Evolutionary conservation across 306 rosid genomes (phyloP).

Genomic region (Vigna mungo): DNA sequence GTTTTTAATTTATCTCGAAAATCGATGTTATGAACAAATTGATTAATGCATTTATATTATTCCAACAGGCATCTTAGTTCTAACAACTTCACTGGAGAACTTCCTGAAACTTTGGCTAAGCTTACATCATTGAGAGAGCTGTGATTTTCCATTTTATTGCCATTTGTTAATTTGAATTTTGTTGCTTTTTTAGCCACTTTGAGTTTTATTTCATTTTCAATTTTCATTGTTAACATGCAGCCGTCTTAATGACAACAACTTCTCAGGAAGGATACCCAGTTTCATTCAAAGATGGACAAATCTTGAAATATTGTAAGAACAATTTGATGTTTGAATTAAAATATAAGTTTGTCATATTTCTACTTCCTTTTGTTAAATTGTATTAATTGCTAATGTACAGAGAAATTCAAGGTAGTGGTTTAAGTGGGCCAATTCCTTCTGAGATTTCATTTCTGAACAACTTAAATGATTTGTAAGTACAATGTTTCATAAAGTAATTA

Average conservation of each 20-base stretch:
- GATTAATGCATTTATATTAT: not conserved
- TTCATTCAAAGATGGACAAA: constrained; percentile 59
- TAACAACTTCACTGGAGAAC: constrained; percentile 39
- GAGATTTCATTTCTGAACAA: constrained; percentile 50
- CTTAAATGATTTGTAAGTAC: constrained; percentile 61
- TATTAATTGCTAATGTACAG: constrained; percentile 43
- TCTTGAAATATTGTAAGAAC: constrained; percentile 47
- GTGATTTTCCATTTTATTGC: constrained; percentile 46
- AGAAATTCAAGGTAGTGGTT: constrained; percentile 66
- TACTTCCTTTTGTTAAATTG: not conserved
- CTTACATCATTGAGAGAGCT: constrained; percentile 21
- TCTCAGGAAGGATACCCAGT: constrained; percentile 58
- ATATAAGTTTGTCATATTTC: not conserved
- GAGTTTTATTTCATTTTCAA: not conserved
- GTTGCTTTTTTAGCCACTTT: no score
- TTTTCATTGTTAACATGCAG: not conserved
- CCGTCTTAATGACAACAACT: constrained; percentile 25
- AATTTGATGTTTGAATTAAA: not conserved
- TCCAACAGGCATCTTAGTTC: constrained; percentile 52
- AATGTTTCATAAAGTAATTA: not conserved
- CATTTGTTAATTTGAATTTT: not conserved
- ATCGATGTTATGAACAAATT: not conserved
- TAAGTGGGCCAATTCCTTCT: constrained; percentile 77
- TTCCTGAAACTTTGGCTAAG: constrained; percentile 25
- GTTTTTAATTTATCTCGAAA: not conserved